Evolutionary conservation across 2,329 filamentous ascomycete species (phyloP), one percentile per base, ranked within the genome.

Genomic region (Meredithiella fracta): DNA sequence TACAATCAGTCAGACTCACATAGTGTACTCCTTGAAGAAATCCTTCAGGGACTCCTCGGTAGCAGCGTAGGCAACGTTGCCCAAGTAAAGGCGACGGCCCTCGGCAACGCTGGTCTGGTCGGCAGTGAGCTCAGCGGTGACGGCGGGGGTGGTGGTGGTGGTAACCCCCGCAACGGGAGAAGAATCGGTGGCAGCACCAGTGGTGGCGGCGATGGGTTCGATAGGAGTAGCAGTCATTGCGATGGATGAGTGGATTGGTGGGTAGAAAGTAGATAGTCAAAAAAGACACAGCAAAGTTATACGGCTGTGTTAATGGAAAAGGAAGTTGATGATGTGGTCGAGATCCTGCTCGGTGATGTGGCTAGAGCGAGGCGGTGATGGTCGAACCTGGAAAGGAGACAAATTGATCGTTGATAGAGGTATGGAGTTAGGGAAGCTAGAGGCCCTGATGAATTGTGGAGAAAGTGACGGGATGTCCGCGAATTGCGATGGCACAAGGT

Each of bases 61-160:
- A 83, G 92, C 97, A 84, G 91, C 90, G 74, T 98, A 98, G 68
- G 92, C 92, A 82, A 98, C 86, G 80, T 98, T 98, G 79, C 92
- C 92, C 78, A 98, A 97, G 78, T 98, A 98, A 68, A 98, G 85
- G 77, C 92, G 88, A 78, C 92, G 88, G 73, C 92, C 91, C 80
- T 98, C 92, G 73, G 91, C 90, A 73, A 92, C 92, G 77, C 89
- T 95, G 68, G 82, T 80, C 75, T 85, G 83, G 77, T 77, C 82
- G 79, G 80, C 74, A 79, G 77, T 69, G 68, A 76, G 76, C 75
- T 85, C 82, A 78, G 85, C 82, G 73, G 86, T 83, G 77, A 87
- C 80, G 75, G 74, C 78, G 72, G 72, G 71, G 65, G 85, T 82
- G 67, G 70, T 64, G 75, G 74, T 78, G 72, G 72, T 71, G 65